These are phyloP conservation scores for Claviceps sp. DNA, from an alignment of 2,329 filamentous ascomycete species.

Conservation along the genomic window DNA sequence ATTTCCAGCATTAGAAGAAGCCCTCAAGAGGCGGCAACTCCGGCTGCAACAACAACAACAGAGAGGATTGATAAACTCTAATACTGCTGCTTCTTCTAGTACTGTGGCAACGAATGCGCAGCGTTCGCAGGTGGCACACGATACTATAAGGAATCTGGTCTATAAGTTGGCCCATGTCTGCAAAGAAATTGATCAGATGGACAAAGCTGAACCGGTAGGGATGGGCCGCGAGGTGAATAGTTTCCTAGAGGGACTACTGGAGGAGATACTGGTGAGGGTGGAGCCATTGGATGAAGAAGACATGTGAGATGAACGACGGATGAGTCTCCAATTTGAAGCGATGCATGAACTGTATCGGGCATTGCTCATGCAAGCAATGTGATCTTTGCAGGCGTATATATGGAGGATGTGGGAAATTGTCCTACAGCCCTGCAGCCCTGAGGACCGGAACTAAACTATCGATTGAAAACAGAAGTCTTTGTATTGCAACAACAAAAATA, in stretches of 20 bases:
- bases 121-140: constrained; percentile 59
- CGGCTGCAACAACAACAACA: constrained; percentile 41
- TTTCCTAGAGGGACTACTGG: constrained; percentile 81
- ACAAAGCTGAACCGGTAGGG: constrained; percentile 74
- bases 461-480: no score
- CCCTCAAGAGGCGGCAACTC: constrained; percentile 65
- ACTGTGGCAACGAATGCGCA: constrained; percentile 49
- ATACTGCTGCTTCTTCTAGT: constrained; percentile 14
- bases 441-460: no score
- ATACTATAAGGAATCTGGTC: constrained; percentile 68
- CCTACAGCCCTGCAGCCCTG: no score
- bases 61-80: constrained; percentile 18
- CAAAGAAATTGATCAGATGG: constrained; percentile 79
- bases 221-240: constrained; percentile 87
- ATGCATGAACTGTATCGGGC: background rate
- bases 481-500: no score
- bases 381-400: background rate
- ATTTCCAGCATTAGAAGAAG: constrained; percentile 81
- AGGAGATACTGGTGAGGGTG: constrained; percentile 85
- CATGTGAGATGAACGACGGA: constrained; percentile 9
- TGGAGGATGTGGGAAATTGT: no score
- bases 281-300: constrained; percentile 75
- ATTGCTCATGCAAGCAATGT: background rate
- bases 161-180: constrained; percentile 73
- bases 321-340: background rate